Percentiles rank a stretch among this genome's conserved stretches.
Evolutionary conservation across 495 filamentous ascomycete species (phyloP).

Genomic region (Trichoderma gamsii): DNA sequence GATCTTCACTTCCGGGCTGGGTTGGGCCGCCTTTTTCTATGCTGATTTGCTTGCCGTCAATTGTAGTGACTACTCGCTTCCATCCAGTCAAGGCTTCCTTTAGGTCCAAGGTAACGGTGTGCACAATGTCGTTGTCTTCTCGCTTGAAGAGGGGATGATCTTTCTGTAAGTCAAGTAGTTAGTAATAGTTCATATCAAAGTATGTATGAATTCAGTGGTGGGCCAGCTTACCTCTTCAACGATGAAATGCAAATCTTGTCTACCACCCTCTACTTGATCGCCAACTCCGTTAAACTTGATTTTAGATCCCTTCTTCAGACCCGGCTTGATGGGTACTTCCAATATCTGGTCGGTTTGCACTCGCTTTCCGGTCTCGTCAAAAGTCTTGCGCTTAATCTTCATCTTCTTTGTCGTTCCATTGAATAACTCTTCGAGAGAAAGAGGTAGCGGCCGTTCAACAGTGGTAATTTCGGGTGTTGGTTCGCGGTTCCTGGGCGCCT

Average conservation of each 20-base stretch:
- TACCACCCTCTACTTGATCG: slow-evolving; percentile 94
- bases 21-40: slow-evolving; percentile 78
- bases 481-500: slow-evolving; percentile 30
- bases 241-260: slow-evolving; percentile 92
- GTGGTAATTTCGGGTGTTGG: slow-evolving; percentile 82
- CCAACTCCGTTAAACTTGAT: slow-evolving; percentile 95
- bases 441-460: slow-evolving; percentile 72
- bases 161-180: slow-evolving; percentile 52
- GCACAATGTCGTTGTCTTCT: slow-evolving; percentile 76
- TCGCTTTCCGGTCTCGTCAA: slow-evolving; percentile 76
- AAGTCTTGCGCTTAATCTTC: slow-evolving; percentile 93
- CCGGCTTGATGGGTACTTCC: slow-evolving; percentile 90
- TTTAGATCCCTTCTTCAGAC: slow-evolving; percentile 91
- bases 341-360: slow-evolving; percentile 82
- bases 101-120: slow-evolving; percentile 71
- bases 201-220: neutral
- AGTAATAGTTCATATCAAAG: slow-evolving; percentile 10
- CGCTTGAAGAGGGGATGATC: slow-evolving; percentile 74
- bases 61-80: slow-evolving; percentile 84
- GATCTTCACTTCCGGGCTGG: slow-evolving; percentile 68
- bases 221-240: slow-evolving; percentile 72
- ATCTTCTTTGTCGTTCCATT: slow-evolving; percentile 87
- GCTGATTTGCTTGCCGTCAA: slow-evolving; percentile 77
- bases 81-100: slow-evolving; percentile 97
- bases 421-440: slow-evolving; percentile 84